A percentile compares a stretch with the other conserved stretches of the same genome.
Conservation (phyloP, 306 rosid genomes). For the Lathyrus tuberosus region DNA sequence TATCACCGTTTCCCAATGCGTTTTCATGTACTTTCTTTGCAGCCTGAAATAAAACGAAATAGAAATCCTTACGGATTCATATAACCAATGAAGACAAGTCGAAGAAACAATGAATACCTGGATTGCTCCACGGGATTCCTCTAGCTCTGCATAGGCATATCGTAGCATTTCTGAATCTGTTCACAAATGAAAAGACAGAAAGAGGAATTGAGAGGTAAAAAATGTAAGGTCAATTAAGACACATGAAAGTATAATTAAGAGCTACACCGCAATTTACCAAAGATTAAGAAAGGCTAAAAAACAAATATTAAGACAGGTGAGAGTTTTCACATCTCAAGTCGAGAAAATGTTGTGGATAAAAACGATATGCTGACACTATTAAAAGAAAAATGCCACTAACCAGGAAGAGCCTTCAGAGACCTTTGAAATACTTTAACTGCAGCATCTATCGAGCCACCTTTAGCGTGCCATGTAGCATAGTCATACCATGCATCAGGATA, state of each 20-base stretch:
- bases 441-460: conserved; percentile 83
- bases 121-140: conserved; percentile 97
- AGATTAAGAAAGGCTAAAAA: too few relatives aligned
- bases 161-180: conserved; percentile 86
- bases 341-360: conserved; percentile 9
- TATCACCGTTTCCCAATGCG: conserved; percentile 71
- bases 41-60: conserved; percentile 56
- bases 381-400: conserved; percentile 46
- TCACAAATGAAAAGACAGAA: conserved; percentile 5
- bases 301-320: too few relatives aligned
- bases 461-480: conserved; percentile 95
- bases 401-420: conserved; percentile 94
- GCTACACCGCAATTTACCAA: too few relatives aligned
- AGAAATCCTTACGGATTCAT: not conserved
- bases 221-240: too few relatives aligned
- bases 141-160: conserved; percentile 96
- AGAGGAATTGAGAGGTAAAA: not conserved
- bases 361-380: conserved; percentile 29
- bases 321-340: not conserved
- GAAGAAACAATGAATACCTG: conserved; percentile 55
- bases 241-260: too few relatives aligned
- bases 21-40: conserved; percentile 88
- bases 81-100: not conserved
- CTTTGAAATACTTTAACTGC: conserved; percentile 97
- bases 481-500: conserved; percentile 97